Percentiles rank a stretch among this genome's conserved stretches.
Evolutionary conservation across 495 filamentous ascomycete genomes (phyloP).

Genomic region (Neurospora sp.): DNA sequence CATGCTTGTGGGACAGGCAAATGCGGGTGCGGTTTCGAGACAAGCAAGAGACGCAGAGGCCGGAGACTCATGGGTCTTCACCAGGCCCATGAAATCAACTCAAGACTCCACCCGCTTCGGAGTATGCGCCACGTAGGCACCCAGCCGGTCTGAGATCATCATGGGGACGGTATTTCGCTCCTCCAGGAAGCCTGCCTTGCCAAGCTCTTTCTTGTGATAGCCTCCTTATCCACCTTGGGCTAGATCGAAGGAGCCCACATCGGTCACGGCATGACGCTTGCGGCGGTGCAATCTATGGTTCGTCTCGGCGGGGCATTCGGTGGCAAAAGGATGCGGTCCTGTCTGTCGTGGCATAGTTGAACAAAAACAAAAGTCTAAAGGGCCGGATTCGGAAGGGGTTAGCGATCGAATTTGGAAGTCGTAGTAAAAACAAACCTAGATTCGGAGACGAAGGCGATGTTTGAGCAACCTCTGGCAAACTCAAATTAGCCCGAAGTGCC

Average conservation of each 20-base stretch:
- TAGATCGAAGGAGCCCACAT: slow-evolving; percentile 5
- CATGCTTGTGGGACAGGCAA: slow-evolving; percentile 20
- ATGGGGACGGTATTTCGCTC: background rate
- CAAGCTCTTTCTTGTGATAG: slow-evolving; percentile 3
- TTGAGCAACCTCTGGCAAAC: slow-evolving; percentile 18
- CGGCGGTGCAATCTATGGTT: slow-evolving; percentile 9
- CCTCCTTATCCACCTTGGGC: background rate
- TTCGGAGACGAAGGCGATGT: slow-evolving; percentile 5
- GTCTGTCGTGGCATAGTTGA: slow-evolving; percentile 14
- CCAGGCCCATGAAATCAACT: slow-evolving; percentile 1
- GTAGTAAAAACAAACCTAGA: slow-evolving; percentile 13
- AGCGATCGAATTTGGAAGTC: slow-evolving; percentile 22
- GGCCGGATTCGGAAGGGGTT: slow-evolving; percentile 18
- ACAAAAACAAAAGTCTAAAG: slow-evolving; percentile 10
- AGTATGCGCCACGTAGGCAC: slow-evolving; percentile 6
- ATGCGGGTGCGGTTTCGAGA: slow-evolving; percentile 16
- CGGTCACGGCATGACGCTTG: slow-evolving; percentile 12
- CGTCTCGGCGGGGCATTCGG: slow-evolving; percentile 5
- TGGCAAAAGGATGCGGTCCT: slow-evolving; percentile 9
- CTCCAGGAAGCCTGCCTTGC: background rate
- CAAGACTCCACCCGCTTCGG: background rate
- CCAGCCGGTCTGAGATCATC: background rate
- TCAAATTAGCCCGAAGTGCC: background rate
- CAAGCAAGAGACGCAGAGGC: slow-evolving; percentile 3
- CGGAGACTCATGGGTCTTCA: background rate